Evolutionary conservation across 495 filamentous ascomycete genomes (phyloP).

Genomic region (Neurospora sp.): DNA sequence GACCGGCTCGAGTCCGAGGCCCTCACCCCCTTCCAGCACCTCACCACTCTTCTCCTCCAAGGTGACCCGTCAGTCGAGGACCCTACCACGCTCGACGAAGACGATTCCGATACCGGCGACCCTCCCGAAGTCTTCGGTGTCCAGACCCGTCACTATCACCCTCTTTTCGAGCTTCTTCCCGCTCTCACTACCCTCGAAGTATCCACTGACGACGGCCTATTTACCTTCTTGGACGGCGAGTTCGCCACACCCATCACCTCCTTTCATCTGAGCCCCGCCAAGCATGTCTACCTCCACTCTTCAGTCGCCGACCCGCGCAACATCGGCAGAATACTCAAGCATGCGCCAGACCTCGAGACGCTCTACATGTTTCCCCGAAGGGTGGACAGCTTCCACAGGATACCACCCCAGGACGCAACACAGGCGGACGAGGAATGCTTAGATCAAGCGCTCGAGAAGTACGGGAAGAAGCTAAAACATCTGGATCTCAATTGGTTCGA

Average conservation of each 20-base stretch:
- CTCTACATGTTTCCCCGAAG: constrained; percentile 21
- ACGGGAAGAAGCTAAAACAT: constrained; percentile 17
- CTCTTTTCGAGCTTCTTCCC: constrained; percentile 11
- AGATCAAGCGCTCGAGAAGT: constrained; percentile 12
- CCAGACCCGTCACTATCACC: constrained; percentile 10
- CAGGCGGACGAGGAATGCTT: constrained; percentile 13
- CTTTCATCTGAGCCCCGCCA: constrained; percentile 1
- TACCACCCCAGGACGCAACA: background rate
- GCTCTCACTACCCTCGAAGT: constrained; percentile 21
- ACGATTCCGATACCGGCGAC: constrained; percentile 13
- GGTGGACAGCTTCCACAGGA: background rate
- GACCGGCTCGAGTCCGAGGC: background rate
- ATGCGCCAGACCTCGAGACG: constrained; percentile 20
- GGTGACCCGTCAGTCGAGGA: constrained; percentile 7
- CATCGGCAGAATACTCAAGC: constrained; percentile 15
- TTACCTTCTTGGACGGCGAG: background rate
- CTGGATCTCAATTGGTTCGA: constrained; percentile 22
- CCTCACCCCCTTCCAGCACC: constrained; percentile 2
- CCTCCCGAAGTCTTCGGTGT: constrained; percentile 14
- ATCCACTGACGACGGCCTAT: constrained; percentile 20
- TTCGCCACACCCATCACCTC: background rate
- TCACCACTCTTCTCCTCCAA: constrained; percentile 11
- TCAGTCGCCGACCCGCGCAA: constrained; percentile 16
- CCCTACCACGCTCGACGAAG: constrained; percentile 14
- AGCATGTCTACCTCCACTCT: constrained; percentile 23